Conservation (phyloP, 768 basidiomycete species). For the Tulasnella sp. region DNA sequence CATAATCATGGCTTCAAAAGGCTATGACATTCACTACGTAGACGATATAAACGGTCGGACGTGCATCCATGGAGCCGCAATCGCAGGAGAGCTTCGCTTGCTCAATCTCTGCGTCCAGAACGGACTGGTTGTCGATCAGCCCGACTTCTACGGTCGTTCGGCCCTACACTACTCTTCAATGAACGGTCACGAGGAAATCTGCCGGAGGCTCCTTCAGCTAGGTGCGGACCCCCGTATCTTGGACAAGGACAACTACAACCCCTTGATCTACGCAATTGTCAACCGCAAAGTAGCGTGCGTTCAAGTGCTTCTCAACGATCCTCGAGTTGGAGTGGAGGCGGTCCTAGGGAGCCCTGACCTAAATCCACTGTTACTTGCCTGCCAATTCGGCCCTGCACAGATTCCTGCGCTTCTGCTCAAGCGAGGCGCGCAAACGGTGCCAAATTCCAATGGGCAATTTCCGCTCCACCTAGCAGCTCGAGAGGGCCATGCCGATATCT, state of each 20-base stretch:
- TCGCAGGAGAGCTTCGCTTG: conserved; percentile 68
- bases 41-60: conserved; percentile 97
- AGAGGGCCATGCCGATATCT: conserved; percentile 83
- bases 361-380: conserved; percentile 82
- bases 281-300: conserved; percentile 79
- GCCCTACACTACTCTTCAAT: conserved; percentile 94
- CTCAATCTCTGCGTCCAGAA: conserved; percentile 73
- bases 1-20: conserved; percentile 58
- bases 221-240: conserved; percentile 52
- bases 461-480: conserved; percentile 93
- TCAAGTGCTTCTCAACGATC: conserved; percentile 65
- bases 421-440: conserved; percentile 65
- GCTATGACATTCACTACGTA: conserved; percentile 84
- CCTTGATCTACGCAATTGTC: conserved; percentile 89
- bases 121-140: conserved; percentile 58
- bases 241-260: conserved; percentile 90
- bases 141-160: conserved; percentile 86
- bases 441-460: conserved; percentile 94
- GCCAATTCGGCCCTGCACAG: conserved; percentile 79
- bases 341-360: conserved; percentile 40
- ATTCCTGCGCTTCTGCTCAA: conserved; percentile 71
- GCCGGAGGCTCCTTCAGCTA: conserved; percentile 64
- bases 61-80: conserved; percentile 88
- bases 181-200: conserved; percentile 75
- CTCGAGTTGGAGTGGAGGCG: conserved; percentile 57